Conservation (phyloP, 2,329 filamentous ascomycete genomes). For the Myriosclerotinia scirpicola region DNA sequence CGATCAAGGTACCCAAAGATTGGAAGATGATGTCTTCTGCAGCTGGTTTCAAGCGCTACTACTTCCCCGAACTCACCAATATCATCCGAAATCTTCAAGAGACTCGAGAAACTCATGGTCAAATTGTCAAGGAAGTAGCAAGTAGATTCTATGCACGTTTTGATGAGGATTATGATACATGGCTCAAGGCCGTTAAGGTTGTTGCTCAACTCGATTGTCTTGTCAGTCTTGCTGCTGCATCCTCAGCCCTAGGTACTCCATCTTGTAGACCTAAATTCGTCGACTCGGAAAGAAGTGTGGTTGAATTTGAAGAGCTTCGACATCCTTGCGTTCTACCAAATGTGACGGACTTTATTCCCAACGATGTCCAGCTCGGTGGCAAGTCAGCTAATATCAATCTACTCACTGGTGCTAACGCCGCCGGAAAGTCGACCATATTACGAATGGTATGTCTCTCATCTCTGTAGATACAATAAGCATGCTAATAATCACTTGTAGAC, state of each 20-base stretch:
- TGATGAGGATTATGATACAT: slow-evolving; percentile 79
- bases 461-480: not conserved
- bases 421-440: slow-evolving; percentile 93
- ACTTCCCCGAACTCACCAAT: slow-evolving; percentile 78
- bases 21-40: slow-evolving; percentile 99
- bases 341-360: slow-evolving; percentile 93
- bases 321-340: slow-evolving; percentile 93
- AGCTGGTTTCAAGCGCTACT: slow-evolving; percentile 86
- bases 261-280: slow-evolving; percentile 88
- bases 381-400: slow-evolving; percentile 79
- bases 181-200: slow-evolving; percentile 87
- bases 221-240: slow-evolving; percentile 88
- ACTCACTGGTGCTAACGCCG: slow-evolving; percentile 93
- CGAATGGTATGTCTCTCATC: slow-evolving; percentile 68
- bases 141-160: slow-evolving; percentile 83
- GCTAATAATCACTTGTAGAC: slow-evolving; percentile 54
- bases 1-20: slow-evolving; percentile 74
- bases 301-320: slow-evolving; percentile 90
- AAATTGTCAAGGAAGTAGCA: slow-evolving; percentile 85
- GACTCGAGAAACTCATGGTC: slow-evolving; percentile 87
- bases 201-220: slow-evolving; percentile 92
- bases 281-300: slow-evolving; percentile 76
- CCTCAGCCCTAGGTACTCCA: slow-evolving; percentile 77
- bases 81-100: slow-evolving; percentile 89
- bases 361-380: slow-evolving; percentile 86